Percentiles rank a stretch among this genome's conserved stretches.
Conservation (phyloP, 2,329 filamentous ascomycete genomes). For the Nemania sp. region DNA sequence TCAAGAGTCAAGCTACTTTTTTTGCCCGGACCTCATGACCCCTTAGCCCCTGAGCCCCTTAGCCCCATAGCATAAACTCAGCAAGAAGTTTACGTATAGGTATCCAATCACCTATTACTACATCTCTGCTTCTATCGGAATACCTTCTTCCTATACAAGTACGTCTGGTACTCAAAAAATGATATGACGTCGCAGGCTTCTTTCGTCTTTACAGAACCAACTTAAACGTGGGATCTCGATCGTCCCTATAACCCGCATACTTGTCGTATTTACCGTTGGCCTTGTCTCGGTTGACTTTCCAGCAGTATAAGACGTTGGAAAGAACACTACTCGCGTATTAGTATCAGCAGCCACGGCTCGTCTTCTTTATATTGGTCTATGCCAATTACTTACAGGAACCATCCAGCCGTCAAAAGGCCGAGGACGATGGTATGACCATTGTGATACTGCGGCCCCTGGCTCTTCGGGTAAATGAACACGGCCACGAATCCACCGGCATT, state of each 20-base stretch:
- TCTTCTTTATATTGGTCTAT: background rate
- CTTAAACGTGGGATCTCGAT: slow-evolving; percentile 71
- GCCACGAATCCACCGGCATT: slow-evolving; percentile 76
- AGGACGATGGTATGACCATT: slow-evolving; percentile 72
- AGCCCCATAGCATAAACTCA: too few relatives aligned
- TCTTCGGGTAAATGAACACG: slow-evolving; percentile 70
- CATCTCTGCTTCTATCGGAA: background rate
- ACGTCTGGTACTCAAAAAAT: background rate
- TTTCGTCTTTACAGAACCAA: slow-evolving; percentile 64
- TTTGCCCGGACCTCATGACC: too few relatives aligned
- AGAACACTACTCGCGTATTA: slow-evolving; percentile 60
- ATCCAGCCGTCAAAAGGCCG: slow-evolving; percentile 69
- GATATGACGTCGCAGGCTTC: background rate
- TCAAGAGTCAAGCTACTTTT: background rate
- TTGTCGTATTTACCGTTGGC: slow-evolving; percentile 67
- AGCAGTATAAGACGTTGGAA: slow-evolving; percentile 71
- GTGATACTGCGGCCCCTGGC: slow-evolving; percentile 68
- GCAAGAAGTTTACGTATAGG: background rate
- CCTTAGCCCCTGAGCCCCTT: too few relatives aligned
- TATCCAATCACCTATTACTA: background rate
- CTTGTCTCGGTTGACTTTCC: slow-evolving; percentile 74
- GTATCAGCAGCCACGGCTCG: background rate
- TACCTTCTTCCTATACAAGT: background rate
- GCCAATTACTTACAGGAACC: slow-evolving; percentile 69
- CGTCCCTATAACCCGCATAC: slow-evolving; percentile 69